Conservation (phyloP, 805 yeast species). For the Wickerhamiella nectarea region DNA sequence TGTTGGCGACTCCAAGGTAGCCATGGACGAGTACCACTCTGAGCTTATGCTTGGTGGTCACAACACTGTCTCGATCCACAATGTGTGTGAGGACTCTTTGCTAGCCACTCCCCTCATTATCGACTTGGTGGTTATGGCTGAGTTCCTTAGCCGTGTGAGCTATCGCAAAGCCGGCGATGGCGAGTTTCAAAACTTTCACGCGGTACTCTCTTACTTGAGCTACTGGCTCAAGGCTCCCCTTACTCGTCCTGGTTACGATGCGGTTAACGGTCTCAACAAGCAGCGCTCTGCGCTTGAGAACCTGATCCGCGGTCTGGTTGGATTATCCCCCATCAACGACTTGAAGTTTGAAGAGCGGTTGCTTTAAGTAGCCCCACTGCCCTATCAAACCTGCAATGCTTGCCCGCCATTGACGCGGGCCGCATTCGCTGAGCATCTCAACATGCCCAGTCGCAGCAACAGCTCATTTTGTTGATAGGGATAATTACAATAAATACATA, state of each 20-base stretch:
- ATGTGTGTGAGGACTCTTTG: slow-evolving; percentile 91
- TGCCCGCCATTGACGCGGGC: not conserved
- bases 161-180: slow-evolving; percentile 46
- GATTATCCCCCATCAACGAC: slow-evolving; percentile 80
- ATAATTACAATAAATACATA: too few relatives aligned
- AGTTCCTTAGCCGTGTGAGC: slow-evolving; percentile 73
- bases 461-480: not conserved
- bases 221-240: slow-evolving; percentile 97
- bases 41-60: slow-evolving; percentile 97
- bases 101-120: slow-evolving; percentile 90
- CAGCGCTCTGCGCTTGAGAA: slow-evolving; percentile 89
- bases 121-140: slow-evolving; percentile 80
- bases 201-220: slow-evolving; percentile 73
- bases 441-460: not conserved
- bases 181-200: slow-evolving; percentile 55
- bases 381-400: not conserved
- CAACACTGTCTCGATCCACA: slow-evolving; percentile 84
- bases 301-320: slow-evolving; percentile 76
- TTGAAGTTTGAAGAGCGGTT: slow-evolving; percentile 89
- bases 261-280: slow-evolving; percentile 87
- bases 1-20: slow-evolving; percentile 92
- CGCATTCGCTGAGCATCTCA: not conserved
- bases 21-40: slow-evolving; percentile 96
- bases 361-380: slow-evolving; percentile 10
- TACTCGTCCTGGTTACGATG: slow-evolving; percentile 77